Percentiles rank a stretch among this genome's conserved stretches.
Conservation (phyloP, 73 alveolate species). For the Paramecium primaurelia region DNA sequence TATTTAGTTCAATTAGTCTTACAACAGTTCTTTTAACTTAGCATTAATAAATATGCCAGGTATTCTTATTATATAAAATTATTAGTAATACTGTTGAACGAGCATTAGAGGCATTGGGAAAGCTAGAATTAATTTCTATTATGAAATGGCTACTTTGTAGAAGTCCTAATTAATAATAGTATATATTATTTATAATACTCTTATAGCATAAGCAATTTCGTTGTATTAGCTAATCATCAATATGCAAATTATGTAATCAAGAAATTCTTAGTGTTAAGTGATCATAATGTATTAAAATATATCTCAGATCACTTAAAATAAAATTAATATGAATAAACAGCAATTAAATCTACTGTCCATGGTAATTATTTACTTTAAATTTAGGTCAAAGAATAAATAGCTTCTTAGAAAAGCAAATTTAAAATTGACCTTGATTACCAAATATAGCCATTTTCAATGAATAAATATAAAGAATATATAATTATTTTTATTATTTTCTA, state of each 20-base stretch:
- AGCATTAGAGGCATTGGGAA: slow-evolving; percentile 32
- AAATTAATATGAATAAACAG: not conserved
- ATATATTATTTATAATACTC: not conserved
- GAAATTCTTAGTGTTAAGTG: not conserved
- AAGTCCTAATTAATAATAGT: slow-evolving; percentile 10
- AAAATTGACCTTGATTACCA: not conserved
- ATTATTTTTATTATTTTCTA: not conserved
- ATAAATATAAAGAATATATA: not conserved
- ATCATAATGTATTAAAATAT: not conserved
- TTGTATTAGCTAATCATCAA: slow-evolving; percentile 14
- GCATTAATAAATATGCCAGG: slow-evolving; percentile 35
- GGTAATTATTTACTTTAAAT: not conserved
- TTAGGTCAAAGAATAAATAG: slow-evolving; percentile 1
- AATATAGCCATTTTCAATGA: not conserved
- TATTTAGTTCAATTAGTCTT: not conserved
- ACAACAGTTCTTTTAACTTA: not conserved
- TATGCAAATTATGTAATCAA: slow-evolving; percentile 31
- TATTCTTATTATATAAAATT: not conserved
- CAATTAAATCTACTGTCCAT: not conserved
- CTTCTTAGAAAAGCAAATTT: not conserved
- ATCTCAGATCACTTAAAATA: not conserved
- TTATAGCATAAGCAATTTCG: not conserved
- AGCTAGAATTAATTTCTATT: not conserved
- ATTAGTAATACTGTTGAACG: slow-evolving; percentile 24
- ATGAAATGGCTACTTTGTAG: slow-evolving; percentile 7